Evolutionary conservation across 2,329 filamentous ascomycete genomes (phyloP).

Genomic region (Leptographium flavum): DNA sequence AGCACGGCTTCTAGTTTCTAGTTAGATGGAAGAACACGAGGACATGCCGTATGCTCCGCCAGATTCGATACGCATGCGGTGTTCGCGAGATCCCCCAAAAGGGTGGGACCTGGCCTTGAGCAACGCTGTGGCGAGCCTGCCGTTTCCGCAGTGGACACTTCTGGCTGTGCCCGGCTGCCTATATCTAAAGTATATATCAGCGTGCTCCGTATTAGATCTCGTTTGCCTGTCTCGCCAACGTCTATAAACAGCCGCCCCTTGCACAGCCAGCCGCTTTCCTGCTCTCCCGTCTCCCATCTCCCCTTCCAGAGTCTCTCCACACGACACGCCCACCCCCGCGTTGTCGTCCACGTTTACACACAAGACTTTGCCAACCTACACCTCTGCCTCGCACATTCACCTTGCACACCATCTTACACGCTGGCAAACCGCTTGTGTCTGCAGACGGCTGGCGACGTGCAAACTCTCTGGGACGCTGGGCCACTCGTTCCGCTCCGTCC

Average conservation of each 20-base stretch:
- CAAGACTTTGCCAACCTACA: too few relatives aligned
- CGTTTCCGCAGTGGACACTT: not conserved
- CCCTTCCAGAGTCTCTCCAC: not conserved
- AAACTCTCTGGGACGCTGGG: too few relatives aligned
- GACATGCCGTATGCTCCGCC: not conserved
- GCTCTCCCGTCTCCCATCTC: not conserved
- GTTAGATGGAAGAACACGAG: not conserved
- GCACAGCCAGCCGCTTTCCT: not conserved
- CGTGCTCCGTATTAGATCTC: not conserved
- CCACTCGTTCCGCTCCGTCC: too few relatives aligned
- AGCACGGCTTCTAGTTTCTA: not conserved
- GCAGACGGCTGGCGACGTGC: too few relatives aligned
- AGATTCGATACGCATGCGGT: not conserved
- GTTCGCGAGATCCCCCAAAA: not conserved
- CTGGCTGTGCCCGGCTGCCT: not conserved
- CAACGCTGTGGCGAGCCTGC: not conserved
- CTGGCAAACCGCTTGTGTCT: not conserved
- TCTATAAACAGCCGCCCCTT: constrained; percentile 1
- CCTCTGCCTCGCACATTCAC: too few relatives aligned
- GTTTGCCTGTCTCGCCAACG: constrained; percentile 1
- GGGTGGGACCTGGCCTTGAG: not conserved
- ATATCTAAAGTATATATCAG: not conserved
- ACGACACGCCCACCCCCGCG: not conserved
- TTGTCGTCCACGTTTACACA: too few relatives aligned
- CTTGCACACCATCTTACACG: not conserved